Percentiles rank a stretch among this genome's conserved stretches.
Conservation (phyloP, 164 flowering plant genomes). For the Liriodendron chinense region DNA sequence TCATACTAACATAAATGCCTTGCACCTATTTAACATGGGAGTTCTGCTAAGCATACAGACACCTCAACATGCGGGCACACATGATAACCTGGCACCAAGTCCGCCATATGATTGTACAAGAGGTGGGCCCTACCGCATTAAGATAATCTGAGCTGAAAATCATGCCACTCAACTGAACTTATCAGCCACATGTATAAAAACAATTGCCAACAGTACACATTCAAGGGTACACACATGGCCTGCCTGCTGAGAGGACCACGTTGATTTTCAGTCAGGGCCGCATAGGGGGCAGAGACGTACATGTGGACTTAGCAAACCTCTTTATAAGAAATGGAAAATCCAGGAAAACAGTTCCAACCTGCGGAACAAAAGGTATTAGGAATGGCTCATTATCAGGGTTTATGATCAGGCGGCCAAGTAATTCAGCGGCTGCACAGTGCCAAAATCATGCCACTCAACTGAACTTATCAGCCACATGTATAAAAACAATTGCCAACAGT, state of each 20-base stretch:
- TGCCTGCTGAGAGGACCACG: neutral
- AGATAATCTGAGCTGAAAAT: neutral
- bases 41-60: neutral
- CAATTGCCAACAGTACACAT: neutral
- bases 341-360: constrained; percentile 40
- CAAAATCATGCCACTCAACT: constrained; percentile 35
- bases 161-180: neutral
- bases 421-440: constrained; percentile 97
- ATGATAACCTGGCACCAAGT: neutral
- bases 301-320: neutral
- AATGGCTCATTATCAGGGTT: constrained; percentile 96
- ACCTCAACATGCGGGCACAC: neutral
- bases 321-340: neutral
- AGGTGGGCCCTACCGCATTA: neutral
- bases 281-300: neutral
- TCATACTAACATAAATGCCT: neutral
- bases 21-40: neutral
- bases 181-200: neutral
- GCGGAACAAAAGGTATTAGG: constrained; percentile 79
- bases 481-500: neutral
- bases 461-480: neutral
- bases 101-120: too few species aligned
- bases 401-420: constrained; percentile 85
- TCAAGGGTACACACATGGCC: too few species aligned
- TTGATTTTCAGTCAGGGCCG: neutral